Conservation (phyloP, 1,139 yeast species). For the Nadsonia starkeyi-henricii region DNA sequence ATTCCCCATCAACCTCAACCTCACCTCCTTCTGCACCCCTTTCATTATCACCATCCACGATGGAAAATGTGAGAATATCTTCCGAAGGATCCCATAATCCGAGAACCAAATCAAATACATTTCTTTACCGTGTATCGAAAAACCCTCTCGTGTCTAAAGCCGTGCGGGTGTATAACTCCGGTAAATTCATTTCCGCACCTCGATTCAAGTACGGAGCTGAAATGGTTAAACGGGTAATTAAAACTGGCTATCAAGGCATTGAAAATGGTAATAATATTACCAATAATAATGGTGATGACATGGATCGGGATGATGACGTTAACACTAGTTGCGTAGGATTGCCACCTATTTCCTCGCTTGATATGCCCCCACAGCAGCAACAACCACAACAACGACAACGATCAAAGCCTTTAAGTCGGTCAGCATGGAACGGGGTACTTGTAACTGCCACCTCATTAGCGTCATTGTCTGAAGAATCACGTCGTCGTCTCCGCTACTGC, state of each 20-base stretch:
- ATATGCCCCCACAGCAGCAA: slow-evolving; percentile 7
- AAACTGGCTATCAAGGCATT: slow-evolving; percentile 36
- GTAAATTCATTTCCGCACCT: slow-evolving; percentile 39
- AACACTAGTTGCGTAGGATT: slow-evolving; percentile 8
- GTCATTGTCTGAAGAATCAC: slow-evolving; percentile 47
- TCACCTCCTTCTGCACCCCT: background rate
- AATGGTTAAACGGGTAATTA: slow-evolving; percentile 49
- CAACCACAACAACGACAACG: slow-evolving; percentile 4
- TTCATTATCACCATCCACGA: too few relatives aligned
- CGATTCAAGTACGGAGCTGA: slow-evolving; percentile 53
- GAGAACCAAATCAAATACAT: background rate
- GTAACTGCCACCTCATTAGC: slow-evolving; percentile 31
- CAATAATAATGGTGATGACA: slow-evolving; percentile 16
- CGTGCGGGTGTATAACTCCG: slow-evolving; percentile 42
- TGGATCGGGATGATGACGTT: slow-evolving; percentile 16
- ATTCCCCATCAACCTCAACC: background rate
- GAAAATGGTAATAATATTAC: slow-evolving; percentile 19
- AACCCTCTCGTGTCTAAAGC: slow-evolving; percentile 34
- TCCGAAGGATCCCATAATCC: too few relatives aligned
- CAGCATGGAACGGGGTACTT: slow-evolving; percentile 25
- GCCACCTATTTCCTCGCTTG: slow-evolving; percentile 12
- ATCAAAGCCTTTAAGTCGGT: slow-evolving; percentile 6
- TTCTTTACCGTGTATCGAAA: background rate
- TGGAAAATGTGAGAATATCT: too few relatives aligned
- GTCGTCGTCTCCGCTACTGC: slow-evolving; percentile 57